A percentile compares a stretch with the other conserved stretches of the same genome.
Conservation (phyloP, 768 basidiomycete genomes). For the Suillus weaverae region DNA sequence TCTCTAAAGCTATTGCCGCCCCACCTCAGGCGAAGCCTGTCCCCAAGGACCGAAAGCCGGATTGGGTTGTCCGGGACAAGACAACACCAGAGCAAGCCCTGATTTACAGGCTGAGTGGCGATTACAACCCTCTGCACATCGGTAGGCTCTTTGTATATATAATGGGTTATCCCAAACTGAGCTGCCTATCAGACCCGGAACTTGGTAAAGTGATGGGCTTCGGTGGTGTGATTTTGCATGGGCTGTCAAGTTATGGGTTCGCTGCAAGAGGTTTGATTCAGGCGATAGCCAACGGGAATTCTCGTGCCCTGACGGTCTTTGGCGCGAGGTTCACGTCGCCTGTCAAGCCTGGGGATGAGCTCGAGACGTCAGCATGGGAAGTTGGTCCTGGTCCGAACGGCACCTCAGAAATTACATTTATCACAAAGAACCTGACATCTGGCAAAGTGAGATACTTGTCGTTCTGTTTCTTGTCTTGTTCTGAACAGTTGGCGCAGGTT, state of each 20-base stretch:
- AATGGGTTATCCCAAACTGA: neutral
- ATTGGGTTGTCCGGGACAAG: slow-evolving; percentile 61
- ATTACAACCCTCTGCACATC: slow-evolving; percentile 79
- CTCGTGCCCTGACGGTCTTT: slow-evolving; percentile 63
- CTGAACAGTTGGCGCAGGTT: slow-evolving; percentile 30
- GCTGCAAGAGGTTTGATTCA: slow-evolving; percentile 74
- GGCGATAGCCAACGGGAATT: slow-evolving; percentile 58
- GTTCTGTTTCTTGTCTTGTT: slow-evolving; percentile 4
- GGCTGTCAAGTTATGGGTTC: slow-evolving; percentile 80
- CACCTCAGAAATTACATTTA: slow-evolving; percentile 58
- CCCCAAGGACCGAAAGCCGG: slow-evolving; percentile 60
- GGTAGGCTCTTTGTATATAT: slow-evolving; percentile 38
- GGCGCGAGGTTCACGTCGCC: slow-evolving; percentile 80
- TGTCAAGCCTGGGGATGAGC: slow-evolving; percentile 77
- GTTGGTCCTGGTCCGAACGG: slow-evolving; percentile 64
- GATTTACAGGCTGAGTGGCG: slow-evolving; percentile 72
- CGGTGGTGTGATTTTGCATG: slow-evolving; percentile 84
- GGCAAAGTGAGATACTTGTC: slow-evolving; percentile 48
- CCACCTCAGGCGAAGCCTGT: slow-evolving; percentile 61
- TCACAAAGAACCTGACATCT: slow-evolving; percentile 57
- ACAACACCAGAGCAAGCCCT: slow-evolving; percentile 68
- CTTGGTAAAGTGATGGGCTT: slow-evolving; percentile 77
- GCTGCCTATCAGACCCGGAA: slow-evolving; percentile 53
- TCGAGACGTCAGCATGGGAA: slow-evolving; percentile 81
- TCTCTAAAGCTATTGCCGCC: slow-evolving; percentile 58